Evolutionary conservation across 495 filamentous ascomycete genomes (phyloP).

Genomic region (Daldinia grandis): DNA sequence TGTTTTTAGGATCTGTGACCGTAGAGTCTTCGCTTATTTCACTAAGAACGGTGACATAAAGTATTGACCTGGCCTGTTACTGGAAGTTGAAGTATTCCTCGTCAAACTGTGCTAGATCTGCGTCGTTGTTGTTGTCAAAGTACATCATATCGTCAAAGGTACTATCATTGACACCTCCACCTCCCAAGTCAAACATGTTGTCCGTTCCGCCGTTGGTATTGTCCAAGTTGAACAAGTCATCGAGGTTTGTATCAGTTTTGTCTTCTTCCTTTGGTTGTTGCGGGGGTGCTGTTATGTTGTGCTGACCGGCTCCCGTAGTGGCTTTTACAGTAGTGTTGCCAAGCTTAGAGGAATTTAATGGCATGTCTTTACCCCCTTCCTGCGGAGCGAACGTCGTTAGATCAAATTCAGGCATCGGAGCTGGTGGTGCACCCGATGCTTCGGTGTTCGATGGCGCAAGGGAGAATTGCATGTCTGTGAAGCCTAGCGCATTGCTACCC

Average conservation of each 20-base stretch:
- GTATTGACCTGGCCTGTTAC: background rate
- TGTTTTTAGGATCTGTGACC: background rate
- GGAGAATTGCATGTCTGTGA: slow-evolving; percentile 58
- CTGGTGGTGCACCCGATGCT: slow-evolving; percentile 36
- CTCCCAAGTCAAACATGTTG: slow-evolving; percentile 52
- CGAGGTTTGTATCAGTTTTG: slow-evolving; percentile 47
- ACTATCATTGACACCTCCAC: slow-evolving; percentile 47
- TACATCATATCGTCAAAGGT: slow-evolving; percentile 56
- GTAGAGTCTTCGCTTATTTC: background rate
- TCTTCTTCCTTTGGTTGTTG: slow-evolving; percentile 33
- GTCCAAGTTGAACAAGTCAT: slow-evolving; percentile 52
- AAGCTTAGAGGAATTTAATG: slow-evolving; percentile 26
- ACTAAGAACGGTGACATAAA: background rate
- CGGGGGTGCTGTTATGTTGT: slow-evolving; percentile 8
- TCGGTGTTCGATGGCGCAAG: slow-evolving; percentile 49
- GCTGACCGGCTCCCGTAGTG: slow-evolving; percentile 11
- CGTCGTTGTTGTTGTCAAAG: slow-evolving; percentile 45
- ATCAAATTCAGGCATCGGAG: slow-evolving; percentile 45
- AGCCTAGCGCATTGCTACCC: slow-evolving; percentile 38
- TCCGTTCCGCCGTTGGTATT: slow-evolving; percentile 34
- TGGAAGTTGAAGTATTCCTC: slow-evolving; percentile 42
- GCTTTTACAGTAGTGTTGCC: background rate
- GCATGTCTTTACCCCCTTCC: slow-evolving; percentile 17
- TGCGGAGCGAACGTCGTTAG: slow-evolving; percentile 43
- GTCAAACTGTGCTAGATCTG: slow-evolving; percentile 51